Evolutionary conservation across 2,329 filamentous ascomycete genomes (phyloP), one percentile per base, ranked within the genome.

Genomic region (Dothidotthia symphoricarpi): DNA sequence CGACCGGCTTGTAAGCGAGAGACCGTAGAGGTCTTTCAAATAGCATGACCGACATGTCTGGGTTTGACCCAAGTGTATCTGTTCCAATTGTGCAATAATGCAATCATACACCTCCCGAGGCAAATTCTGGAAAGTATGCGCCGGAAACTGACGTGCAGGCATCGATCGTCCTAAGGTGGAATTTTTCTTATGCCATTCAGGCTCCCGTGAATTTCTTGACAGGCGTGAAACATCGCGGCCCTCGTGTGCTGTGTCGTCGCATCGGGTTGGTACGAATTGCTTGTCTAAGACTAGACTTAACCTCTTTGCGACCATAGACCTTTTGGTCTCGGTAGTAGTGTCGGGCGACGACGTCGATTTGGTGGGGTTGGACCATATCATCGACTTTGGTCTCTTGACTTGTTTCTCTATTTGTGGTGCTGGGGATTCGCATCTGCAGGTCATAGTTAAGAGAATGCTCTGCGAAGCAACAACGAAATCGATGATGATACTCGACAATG

Each of bases 61-160:
- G 3, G 56, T 41, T 12, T 52, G 47, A 22, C 11, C 41, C 26
- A 48, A 47, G 30, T 80, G 72, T 16, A 75, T 49, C 7, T 57
- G 51, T 36, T 75, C 68, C 25, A 81, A 53, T 39, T 78, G 73
- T 24, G 68, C 61, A 9, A 80, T 46, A 25, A 82, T 76, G 39
- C 70, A 75, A 39, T 77, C 72, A 45, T 78, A 79, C 4, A 81
- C 72, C 43, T 77, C 73, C 30, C 69, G 61, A 0, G 78, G 77
- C 6, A 81, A 49, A 13, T 66, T 65, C 41, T 73, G 69, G 49
- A 76, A 70, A 1, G 69, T 31, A n/a, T 51, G 53, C 2, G 52
- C 47, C 2, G 65, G 55, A 14, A 67, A 39, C 8, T 39, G 19
- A 17, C 31, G 34, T 16, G 44, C 33, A 13, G 19, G 31, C 15